These are phyloP conservation scores for Yueomyces sp. DNA, from an alignment of 805 yeast species.

Conservation along the genomic window DNA sequence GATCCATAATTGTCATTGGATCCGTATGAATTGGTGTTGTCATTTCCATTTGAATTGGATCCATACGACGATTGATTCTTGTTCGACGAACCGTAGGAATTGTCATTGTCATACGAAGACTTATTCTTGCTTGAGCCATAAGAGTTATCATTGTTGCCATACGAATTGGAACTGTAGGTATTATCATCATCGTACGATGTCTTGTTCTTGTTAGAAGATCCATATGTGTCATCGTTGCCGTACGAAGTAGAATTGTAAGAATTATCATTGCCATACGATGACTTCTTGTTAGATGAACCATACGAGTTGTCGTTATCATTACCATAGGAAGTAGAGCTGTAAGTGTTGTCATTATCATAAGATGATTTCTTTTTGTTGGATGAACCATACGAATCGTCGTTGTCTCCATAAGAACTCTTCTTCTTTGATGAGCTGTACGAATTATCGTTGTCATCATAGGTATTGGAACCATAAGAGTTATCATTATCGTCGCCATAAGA, in stretches of 20 bases:
- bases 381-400: constrained; percentile 11
- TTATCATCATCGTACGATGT: constrained; percentile 10
- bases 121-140: constrained; percentile 12
- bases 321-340: constrained; percentile 11
- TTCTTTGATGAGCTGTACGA: constrained; percentile 12
- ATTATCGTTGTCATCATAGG: constrained; percentile 8
- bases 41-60: constrained; percentile 16
- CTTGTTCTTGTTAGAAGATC: constrained; percentile 10
- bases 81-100: constrained; percentile 12
- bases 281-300: constrained; percentile 9
- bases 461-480: constrained; percentile 6
- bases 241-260: constrained; percentile 13
- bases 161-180: not conserved
- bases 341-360: constrained; percentile 9
- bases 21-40: constrained; percentile 12
- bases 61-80: not conserved
- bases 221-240: constrained; percentile 8
- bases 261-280: constrained; percentile 12
- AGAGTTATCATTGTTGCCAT: constrained; percentile 9
- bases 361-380: constrained; percentile 8
- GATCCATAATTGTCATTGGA: constrained; percentile 14
- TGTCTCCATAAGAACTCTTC: constrained; percentile 17
- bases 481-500: constrained; percentile 9
- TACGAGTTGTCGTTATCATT: constrained; percentile 7
- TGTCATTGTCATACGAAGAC: constrained; percentile 7